Evolutionary conservation across 169 alveolate genomes (phyloP).

Genomic region (Perkinsus olseni): DNA sequence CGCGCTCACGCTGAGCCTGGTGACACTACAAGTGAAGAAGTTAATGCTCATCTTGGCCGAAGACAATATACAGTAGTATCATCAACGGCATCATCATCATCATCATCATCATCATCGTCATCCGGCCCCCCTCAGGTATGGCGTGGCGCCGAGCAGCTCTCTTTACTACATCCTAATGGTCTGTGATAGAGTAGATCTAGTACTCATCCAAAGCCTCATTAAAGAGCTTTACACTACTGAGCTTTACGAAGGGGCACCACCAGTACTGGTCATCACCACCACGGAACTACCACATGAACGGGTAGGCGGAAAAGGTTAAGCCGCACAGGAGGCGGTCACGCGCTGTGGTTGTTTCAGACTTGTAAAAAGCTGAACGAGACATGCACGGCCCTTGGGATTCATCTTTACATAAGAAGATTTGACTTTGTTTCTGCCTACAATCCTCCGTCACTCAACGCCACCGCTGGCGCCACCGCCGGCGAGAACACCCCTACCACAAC

Average conservation of each 20-base stretch:
- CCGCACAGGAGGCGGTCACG: too few species aligned
- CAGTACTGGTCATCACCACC: neutral
- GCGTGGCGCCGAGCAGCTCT: neutral
- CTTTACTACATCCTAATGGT: neutral
- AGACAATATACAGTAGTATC: neutral
- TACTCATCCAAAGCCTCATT: neutral
- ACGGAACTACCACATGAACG: neutral
- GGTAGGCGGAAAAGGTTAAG: neutral
- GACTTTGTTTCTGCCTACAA: neutral
- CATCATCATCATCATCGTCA: too few species aligned
- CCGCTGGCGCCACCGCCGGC: too few species aligned
- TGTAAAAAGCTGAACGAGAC: neutral
- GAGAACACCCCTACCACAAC: too few species aligned
- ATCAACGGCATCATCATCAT: too few species aligned
- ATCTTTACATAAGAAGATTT: neutral
- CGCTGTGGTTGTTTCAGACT: too few species aligned
- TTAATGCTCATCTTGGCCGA: neutral
- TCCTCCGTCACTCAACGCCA: neutral
- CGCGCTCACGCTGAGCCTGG: neutral
- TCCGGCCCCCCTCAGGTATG: neutral
- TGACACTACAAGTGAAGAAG: neutral
- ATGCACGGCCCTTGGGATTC: neutral
- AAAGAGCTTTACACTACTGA: neutral
- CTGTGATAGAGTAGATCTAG: neutral
- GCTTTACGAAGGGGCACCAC: neutral